These are phyloP conservation scores for Beauveria australis DNA, from an alignment of 2,329 filamentous ascomycete genomes.

Conservation along the genomic window DNA sequence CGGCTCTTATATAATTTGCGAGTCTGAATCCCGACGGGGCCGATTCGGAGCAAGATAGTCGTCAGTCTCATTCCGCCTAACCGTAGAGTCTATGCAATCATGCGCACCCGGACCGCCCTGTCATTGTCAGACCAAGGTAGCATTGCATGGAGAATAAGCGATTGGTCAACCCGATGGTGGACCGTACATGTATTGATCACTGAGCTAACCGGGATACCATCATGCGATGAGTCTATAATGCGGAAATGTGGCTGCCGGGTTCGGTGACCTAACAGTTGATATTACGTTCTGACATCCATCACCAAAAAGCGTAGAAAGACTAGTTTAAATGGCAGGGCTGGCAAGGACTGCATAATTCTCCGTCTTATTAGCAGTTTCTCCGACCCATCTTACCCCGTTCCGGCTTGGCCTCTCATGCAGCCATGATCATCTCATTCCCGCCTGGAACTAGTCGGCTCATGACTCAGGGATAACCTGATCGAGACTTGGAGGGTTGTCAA, in stretches of 20 bases:
- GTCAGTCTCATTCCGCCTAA: not conserved
- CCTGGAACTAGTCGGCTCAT: not conserved
- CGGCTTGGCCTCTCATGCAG: not conserved
- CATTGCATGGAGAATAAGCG: slow-evolving; percentile 9
- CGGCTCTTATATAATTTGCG: not conserved
- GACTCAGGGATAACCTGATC: not conserved
- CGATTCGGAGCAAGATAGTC: not conserved
- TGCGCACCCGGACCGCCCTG: not conserved
- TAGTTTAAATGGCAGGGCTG: not conserved
- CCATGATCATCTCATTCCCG: slow-evolving; percentile 1
- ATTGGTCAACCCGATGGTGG: not conserved
- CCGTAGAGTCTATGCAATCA: not conserved
- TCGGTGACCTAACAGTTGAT: not conserved
- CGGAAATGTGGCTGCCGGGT: not conserved
- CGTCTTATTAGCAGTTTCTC: slow-evolving; percentile 5
- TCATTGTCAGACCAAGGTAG: slow-evolving; percentile 6
- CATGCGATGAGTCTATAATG: not conserved
- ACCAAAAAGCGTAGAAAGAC: not conserved
- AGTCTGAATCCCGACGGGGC: not conserved
- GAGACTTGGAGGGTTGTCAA: not conserved
- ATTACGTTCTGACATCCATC: not conserved
- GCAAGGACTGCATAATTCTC: not conserved
- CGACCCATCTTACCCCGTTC: not conserved
- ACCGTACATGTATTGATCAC: not conserved
- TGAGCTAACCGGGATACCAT: not conserved